Percentiles rank a stretch among this genome's conserved stretches.
These are phyloP conservation scores for Aspergillus arachidicola DNA, from an alignment of 2,329 filamentous ascomycete species.

Conservation along the genomic window DNA sequence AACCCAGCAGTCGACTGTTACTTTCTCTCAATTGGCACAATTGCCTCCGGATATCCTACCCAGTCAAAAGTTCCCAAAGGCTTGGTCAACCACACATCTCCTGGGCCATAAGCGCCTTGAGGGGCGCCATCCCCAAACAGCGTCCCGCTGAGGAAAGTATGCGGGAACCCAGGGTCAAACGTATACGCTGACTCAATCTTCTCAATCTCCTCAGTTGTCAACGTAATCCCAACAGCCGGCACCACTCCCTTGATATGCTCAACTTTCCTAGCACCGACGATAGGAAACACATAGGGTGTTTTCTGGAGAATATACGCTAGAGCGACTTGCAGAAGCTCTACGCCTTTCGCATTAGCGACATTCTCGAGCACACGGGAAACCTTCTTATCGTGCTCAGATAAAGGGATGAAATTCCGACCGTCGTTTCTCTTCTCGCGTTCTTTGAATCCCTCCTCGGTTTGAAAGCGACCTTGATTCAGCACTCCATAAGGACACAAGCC, in stretches of 20 bases:
- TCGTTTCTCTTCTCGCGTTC: conserved; percentile 29
- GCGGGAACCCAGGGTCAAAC: conserved; percentile 61
- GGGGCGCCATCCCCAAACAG: background rate
- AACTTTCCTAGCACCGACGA: conserved; percentile 54
- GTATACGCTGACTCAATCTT: conserved; percentile 54
- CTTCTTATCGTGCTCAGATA: conserved; percentile 15
- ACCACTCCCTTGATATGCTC: conserved; percentile 58
- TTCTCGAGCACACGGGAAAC: conserved; percentile 17
- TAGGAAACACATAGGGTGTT: conserved; percentile 56
- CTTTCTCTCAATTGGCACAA: background rate
- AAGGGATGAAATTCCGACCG: conserved; percentile 23
- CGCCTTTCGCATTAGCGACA: conserved; percentile 1
- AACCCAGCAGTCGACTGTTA: background rate
- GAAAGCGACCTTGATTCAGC: conserved; percentile 43
- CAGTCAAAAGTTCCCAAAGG: background rate
- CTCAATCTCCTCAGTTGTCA: conserved; percentile 56
- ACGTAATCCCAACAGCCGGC: conserved; percentile 51
- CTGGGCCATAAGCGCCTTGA: background rate
- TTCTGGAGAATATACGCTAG: conserved; percentile 54
- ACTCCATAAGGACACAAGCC: conserved; percentile 57
- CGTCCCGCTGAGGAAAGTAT: conserved; percentile 9
- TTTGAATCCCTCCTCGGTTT: conserved; percentile 37
- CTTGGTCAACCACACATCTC: background rate
- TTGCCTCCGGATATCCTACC: background rate
- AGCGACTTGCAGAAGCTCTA: conserved; percentile 33